Percentiles rank a stretch among this genome's conserved stretches.
Conservation (phyloP, 148 eudicot species). For the Gaultheria prostrata region DNA sequence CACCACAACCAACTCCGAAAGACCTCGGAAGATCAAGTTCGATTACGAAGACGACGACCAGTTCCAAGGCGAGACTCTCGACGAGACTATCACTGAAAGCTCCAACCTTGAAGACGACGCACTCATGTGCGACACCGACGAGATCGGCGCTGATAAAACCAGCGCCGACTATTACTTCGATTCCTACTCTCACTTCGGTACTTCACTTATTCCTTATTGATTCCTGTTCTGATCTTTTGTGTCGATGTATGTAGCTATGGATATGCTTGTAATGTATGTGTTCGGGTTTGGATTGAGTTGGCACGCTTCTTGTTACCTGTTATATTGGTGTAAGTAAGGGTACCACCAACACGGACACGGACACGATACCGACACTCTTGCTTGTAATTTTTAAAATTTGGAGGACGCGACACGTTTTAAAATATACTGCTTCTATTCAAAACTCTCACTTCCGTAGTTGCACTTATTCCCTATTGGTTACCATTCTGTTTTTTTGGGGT, state of each 20-base stretch:
- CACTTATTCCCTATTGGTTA: not conserved
- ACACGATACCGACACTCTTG: not conserved
- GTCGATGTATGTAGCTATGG: not conserved
- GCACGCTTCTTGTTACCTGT: not conserved
- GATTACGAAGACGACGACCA: conserved; percentile 41
- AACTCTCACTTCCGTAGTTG: not conserved
- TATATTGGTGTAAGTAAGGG: not conserved
- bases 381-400: not conserved
- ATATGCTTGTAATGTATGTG: not conserved
- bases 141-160: conserved; percentile 56
- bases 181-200: conserved; percentile 98
- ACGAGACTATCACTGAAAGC: conserved; percentile 40
- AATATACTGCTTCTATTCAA: not conserved
- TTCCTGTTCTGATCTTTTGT: not conserved
- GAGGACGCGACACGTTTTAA: not conserved
- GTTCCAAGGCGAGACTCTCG: conserved; percentile 26
- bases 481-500: not conserved
- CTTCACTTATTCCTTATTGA: not conserved
- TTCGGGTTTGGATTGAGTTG: not conserved
- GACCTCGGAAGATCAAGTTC: conserved; percentile 32
- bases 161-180: conserved; percentile 99
- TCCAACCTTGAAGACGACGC: conserved; percentile 49
- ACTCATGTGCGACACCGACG: conserved; percentile 51
- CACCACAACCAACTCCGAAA: conserved; percentile 16
- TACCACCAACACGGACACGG: not conserved